Percentiles rank a stretch among this genome's conserved stretches.
These are phyloP conservation scores for Penicillium simplicissimum DNA, from an alignment of 495 filamentous ascomycete species.

Conservation along the genomic window DNA sequence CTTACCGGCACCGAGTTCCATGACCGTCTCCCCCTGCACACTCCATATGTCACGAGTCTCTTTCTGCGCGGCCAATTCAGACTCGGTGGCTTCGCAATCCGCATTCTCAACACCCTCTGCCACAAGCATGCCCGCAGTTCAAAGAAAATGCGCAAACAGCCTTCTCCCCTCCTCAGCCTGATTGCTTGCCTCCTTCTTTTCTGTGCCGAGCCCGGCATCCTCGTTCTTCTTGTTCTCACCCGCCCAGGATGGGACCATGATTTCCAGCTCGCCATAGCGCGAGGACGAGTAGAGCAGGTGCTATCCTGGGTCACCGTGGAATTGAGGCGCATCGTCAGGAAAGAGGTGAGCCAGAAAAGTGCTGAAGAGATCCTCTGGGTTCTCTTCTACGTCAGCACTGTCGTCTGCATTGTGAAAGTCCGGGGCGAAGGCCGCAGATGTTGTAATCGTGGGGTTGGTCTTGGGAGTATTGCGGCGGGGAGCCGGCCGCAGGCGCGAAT, in stretches of 20 bases:
- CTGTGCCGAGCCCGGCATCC: slow-evolving; percentile 13
- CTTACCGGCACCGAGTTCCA: too few species aligned
- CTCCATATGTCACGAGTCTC: slow-evolving; percentile 42
- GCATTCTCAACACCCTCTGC: slow-evolving; percentile 63
- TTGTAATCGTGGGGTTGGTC: not conserved
- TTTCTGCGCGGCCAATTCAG: not conserved
- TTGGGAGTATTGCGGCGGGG: slow-evolving; percentile 21
- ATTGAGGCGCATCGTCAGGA: slow-evolving; percentile 66
- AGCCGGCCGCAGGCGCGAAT: slow-evolving; percentile 33
- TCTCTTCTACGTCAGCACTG: slow-evolving; percentile 17
- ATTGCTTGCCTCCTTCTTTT: slow-evolving; percentile 12
- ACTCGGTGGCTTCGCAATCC: slow-evolving; percentile 1
- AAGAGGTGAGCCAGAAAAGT: slow-evolving; percentile 56
- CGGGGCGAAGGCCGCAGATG: slow-evolving; percentile 15
- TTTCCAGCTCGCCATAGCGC: slow-evolving; percentile 50
- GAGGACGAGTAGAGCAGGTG: slow-evolving; percentile 67
- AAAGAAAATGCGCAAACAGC: slow-evolving; percentile 76
- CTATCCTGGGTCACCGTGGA: slow-evolving; percentile 73
- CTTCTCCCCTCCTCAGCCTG: slow-evolving; percentile 36
- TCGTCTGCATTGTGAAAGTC: slow-evolving; percentile 6
- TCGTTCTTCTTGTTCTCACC: slow-evolving; percentile 23
- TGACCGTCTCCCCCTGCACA: slow-evolving; percentile 40
- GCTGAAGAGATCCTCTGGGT: slow-evolving; percentile 39
- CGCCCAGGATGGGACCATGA: slow-evolving; percentile 45
- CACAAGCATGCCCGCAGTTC: slow-evolving; percentile 35